These are phyloP conservation scores for Boletus rubroflammeus DNA, from an alignment of 768 basidiomycete genomes.

Conservation along the genomic window DNA sequence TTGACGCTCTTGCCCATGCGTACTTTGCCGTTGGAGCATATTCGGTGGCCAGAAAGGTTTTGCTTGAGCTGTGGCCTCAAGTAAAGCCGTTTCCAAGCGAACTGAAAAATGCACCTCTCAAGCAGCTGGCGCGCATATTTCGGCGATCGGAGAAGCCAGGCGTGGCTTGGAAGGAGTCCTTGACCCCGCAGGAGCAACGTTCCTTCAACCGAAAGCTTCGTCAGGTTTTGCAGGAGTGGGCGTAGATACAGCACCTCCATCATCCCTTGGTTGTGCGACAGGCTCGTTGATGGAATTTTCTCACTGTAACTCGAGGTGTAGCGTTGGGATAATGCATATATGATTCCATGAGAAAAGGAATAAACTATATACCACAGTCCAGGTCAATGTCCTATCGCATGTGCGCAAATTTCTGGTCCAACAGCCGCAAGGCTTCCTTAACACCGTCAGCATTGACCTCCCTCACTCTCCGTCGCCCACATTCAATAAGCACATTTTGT, in stretches of 20 bases:
- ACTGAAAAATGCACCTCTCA: conserved; percentile 42
- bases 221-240: conserved; percentile 27
- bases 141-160: conserved; percentile 25
- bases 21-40: conserved; percentile 58
- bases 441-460: conserved; percentile 74
- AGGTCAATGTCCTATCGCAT: conserved; percentile 20
- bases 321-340: conserved; percentile 4
- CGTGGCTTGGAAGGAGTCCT: conserved; percentile 15
- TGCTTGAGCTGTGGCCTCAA: conserved; percentile 62
- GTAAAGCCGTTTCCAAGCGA: conserved; percentile 58
- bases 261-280: neutral
- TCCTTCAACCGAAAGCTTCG: conserved; percentile 39
- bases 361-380: neutral
- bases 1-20: conserved; percentile 69
- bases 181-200: conserved; percentile 33
- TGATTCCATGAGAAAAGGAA: neutral
- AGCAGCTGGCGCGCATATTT: conserved; percentile 45
- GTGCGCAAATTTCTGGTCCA: conserved; percentile 61
- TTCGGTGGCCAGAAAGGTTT: conserved; percentile 46
- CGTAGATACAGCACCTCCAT: conserved; percentile 4
- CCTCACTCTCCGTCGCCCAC: conserved; percentile 56
- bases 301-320: neutral
- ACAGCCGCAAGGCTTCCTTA: conserved; percentile 66
- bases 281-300: neutral
- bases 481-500: conserved; percentile 57